A percentile compares a stretch with the other conserved stretches of the same genome.
phyloP scores from a whole-genome alignment of 139 green algal genomes.

The Astrephomene gubernaculifera region DNA sequence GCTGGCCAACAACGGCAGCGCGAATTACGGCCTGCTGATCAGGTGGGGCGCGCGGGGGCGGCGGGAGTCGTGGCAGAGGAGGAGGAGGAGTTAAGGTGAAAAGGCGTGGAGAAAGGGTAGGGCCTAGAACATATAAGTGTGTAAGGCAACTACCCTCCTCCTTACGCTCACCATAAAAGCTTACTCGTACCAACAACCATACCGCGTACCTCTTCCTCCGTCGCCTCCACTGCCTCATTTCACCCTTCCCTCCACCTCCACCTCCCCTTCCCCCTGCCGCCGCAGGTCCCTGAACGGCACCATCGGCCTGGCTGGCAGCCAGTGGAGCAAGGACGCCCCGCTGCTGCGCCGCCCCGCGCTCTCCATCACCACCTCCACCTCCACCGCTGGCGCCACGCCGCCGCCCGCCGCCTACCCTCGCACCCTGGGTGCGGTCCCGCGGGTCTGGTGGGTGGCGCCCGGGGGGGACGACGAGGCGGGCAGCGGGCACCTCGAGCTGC shows the following conservation, averaged over 20 bases:
- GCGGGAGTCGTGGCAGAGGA: neutral
- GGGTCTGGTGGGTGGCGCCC: conserved; percentile 28
- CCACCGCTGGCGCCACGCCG: neutral
- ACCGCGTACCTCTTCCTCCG: neutral
- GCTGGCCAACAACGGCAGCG: conserved; percentile 19
- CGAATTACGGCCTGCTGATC: conserved; percentile 40
- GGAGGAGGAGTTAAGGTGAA: neutral
- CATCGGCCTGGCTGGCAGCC: neutral
- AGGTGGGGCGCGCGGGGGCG: neutral
- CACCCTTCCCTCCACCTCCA: neutral
- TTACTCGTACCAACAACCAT: too few relatives aligned
- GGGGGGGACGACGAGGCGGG: neutral
- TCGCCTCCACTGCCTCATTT: neutral
- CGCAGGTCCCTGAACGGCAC: conserved; percentile 21
- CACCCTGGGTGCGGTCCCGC: neutral
- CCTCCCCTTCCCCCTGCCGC: neutral
- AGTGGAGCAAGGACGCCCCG: neutral
- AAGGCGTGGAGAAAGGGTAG: neutral
- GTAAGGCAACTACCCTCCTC: neutral
- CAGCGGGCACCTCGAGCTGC: neutral
- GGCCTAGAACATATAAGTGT: neutral
- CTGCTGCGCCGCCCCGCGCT: conserved; percentile 29
- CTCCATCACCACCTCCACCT: conserved; percentile 16
- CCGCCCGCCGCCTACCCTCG: neutral
- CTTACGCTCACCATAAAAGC: too few relatives aligned